Base-by-base conservation (phyloP, 768 basidiomycete species). In the Paxillus rubicundulus region DNA sequence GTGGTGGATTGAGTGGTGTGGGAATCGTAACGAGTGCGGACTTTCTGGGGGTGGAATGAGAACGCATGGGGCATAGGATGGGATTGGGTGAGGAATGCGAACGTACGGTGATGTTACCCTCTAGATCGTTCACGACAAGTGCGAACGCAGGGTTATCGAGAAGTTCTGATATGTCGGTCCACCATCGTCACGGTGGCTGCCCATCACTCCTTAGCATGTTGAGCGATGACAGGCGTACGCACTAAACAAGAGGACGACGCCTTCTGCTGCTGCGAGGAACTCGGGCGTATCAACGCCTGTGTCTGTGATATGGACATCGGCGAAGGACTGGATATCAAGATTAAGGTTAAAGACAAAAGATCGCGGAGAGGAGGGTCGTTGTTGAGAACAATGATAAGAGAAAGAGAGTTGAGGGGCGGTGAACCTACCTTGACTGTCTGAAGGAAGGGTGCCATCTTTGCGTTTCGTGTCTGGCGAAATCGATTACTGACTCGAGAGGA, bases 221-320 rank as follows among this genome's bases (percentile, higher is more conserved):
- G 17, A 58, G 51, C 17, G 36, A 52, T 14, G 17, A 38, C 38
- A 51, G 2, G 9, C 12, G 10, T 28, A 68, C 82, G 52, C 59
- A 97, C 96, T 92, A 68, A 99, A 97, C 61, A 98, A 74, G 52
- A 86, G 85, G 54, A 94, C 87, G 42, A 99, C 79, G 36, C 93
- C 96, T 51, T 89, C 79, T 1, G 90, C 77, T 8, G 96, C 97
- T 61, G 96, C 86, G 61, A 95, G 79, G 75, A 98, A 99, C 44
- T 78, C 75, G 41, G 82, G 68, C 14, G 97, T 98, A 68, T 98
- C 86, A 67, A 98, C 82, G 55, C 96, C 96, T 61, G 78, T 80
- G 60, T 92, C 85, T 50, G 87, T 90, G 59, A 92, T 78, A 28
- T 87, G 81, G 37, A 98, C 96, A 70, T 95, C 87, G 60, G 85